Evolutionary conservation across 2,329 filamentous ascomycete genomes (phyloP).

Genomic region (Ceratocystis albifundus): DNA sequence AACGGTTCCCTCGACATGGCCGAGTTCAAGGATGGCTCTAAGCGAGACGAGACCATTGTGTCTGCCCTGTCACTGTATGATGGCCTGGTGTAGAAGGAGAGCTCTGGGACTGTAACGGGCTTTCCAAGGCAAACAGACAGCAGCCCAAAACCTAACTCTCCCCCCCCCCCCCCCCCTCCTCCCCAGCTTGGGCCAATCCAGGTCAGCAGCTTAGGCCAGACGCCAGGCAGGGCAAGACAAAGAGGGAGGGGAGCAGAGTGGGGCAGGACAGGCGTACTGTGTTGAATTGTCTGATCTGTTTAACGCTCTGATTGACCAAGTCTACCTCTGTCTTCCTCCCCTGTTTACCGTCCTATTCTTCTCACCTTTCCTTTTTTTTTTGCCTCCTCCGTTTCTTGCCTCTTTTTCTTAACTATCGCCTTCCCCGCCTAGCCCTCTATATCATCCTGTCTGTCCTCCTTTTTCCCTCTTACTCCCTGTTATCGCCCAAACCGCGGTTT

Average conservation of each 20-base stretch:
- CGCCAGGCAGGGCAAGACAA: neutral
- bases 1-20: slow-evolving; percentile 94
- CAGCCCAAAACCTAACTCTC: too few species aligned
- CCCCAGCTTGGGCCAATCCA: too few species aligned
- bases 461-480: neutral
- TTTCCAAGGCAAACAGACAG: too few species aligned
- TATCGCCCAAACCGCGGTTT: neutral
- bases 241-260: neutral
- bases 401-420: neutral
- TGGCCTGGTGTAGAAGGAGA: slow-evolving; percentile 58
- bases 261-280: neutral
- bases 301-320: neutral
- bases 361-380: neutral
- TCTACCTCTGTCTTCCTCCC: slow-evolving; percentile 1
- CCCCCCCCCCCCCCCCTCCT: too few species aligned
- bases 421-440: too few species aligned
- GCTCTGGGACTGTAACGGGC: too few species aligned
- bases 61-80: slow-evolving; percentile 94
- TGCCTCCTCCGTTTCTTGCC: neutral
- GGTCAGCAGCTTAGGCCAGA: neutral
- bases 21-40: slow-evolving; percentile 98
- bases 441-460: neutral
- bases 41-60: slow-evolving; percentile 97
- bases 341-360: neutral
- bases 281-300: slow-evolving; percentile 3